Evolutionary conservation across 495 filamentous ascomycete genomes (phyloP).

Genomic region (Hypoxylon fuscum): DNA sequence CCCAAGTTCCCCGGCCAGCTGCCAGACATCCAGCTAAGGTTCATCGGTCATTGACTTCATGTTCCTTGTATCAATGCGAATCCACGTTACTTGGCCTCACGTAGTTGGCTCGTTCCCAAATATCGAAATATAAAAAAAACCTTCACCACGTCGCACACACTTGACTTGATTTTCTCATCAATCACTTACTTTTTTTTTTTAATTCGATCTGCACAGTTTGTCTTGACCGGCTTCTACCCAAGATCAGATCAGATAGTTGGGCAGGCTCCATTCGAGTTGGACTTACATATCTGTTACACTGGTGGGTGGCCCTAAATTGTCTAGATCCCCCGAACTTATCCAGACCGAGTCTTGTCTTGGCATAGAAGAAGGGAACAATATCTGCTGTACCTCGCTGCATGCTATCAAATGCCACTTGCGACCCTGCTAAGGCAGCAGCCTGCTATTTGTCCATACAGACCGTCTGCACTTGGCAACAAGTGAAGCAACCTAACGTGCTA

Average conservation of each 20-base stretch:
- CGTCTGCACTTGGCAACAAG: constrained; percentile 16
- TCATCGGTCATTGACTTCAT: background rate
- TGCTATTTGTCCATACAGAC: constrained; percentile 28
- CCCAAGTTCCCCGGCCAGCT: constrained; percentile 23
- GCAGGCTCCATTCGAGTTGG: no score
- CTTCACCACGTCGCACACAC: background rate
- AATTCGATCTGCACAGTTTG: background rate
- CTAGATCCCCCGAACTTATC: background rate
- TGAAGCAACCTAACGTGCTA: constrained; percentile 36
- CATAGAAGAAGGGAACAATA: constrained; percentile 1
- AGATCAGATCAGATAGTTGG: no score
- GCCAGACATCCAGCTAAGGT: constrained; percentile 11
- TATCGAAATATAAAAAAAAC: constrained; percentile 7
- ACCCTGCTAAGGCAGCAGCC: constrained; percentile 21
- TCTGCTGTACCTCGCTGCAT: constrained; percentile 16
- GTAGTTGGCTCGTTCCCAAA: constrained; percentile 28
- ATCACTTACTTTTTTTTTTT: background rate
- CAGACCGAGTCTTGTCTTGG: background rate
- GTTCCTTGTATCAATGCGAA: background rate
- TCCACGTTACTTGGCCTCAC: constrained; percentile 28
- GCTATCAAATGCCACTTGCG: constrained; percentile 26
- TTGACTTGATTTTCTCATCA: background rate
- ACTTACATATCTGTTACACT: no score
- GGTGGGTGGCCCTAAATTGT: background rate
- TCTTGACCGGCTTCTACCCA: background rate